Evolutionary conservation across 768 basidiomycete species (phyloP).

Genomic region (Hygrophoropsis aurantiaca): DNA sequence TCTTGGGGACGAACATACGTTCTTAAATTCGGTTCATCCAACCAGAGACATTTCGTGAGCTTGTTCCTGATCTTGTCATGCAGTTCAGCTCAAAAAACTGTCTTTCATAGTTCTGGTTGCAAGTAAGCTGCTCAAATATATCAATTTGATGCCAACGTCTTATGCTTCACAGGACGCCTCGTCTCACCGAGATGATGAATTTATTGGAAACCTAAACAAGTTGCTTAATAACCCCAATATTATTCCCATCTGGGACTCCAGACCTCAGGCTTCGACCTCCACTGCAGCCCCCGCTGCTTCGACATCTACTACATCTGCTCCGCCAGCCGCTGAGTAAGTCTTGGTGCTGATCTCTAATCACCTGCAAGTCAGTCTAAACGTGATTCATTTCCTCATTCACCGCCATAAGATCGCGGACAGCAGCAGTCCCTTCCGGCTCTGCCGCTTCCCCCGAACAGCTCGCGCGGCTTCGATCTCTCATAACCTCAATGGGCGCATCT

Average conservation of each 20-base stretch:
- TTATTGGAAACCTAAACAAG: conserved; percentile 69
- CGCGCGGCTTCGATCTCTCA: conserved; percentile 55
- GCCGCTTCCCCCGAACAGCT: conserved; percentile 61
- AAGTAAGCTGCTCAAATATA: conserved; percentile 45
- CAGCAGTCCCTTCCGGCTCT: conserved; percentile 8
- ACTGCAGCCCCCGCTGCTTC: conserved; percentile 23
- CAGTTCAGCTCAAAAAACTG: conserved; percentile 1
- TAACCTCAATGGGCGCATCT: conserved; percentile 41
- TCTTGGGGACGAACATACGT: conserved; percentile 73
- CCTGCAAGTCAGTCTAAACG: not conserved
- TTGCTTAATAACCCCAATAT: conserved; percentile 67
- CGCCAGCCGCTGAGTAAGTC: conserved; percentile 31
- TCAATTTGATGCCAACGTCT: conserved; percentile 1
- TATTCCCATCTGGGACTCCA: conserved; percentile 56
- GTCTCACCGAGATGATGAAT: conserved; percentile 66
- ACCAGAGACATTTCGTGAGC: conserved; percentile 86
- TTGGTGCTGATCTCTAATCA: not conserved
- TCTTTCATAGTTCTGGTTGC: conserved; percentile 75
- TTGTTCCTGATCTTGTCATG: conserved; percentile 2
- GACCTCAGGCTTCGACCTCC: conserved; percentile 48
- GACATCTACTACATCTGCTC: conserved; percentile 28
- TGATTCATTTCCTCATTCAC: too few species aligned
- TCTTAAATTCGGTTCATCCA: conserved; percentile 88
- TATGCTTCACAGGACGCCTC: conserved; percentile 58
- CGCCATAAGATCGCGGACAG: conserved; percentile 11